Base-by-base conservation (phyloP, 2,329 filamentous ascomycete genomes). In the Hypoxylon sp. region DNA sequence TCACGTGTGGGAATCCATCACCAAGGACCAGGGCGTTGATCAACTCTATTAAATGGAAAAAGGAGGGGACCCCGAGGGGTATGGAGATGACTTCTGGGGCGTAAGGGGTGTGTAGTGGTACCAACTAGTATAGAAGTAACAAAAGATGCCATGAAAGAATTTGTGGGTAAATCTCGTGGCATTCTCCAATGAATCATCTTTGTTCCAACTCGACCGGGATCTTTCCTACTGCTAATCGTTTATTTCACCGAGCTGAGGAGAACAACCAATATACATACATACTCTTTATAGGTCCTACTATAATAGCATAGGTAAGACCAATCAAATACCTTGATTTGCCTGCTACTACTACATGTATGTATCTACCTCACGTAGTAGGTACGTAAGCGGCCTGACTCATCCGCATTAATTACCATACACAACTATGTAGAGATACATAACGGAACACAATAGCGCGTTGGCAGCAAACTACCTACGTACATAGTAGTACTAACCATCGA, bases 11-110 rank as follows among this genome's bases (percentile, higher is more conserved):
- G 29, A 42, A 26, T 42, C 29, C 53, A 35, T 57, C 54, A 57
- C 64, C 67, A 63, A 58, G 17, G 26, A 53, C 13, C 31, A 39
- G 53, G 53, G 47, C 51, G 42, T 42, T 58, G 50, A 19, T 39
- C 17, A 65, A 66, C 68, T 68, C 42, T 67, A 70, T 65, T 70
- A 63, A 70, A 61, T 70, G 68, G 68, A 65, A 63, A 70, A 67
- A 65, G 58, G 65, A 66, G 68, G 68, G 67, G 64, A 59, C 54
- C 61, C 65, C 68, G 33, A 33, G 60, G 63, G 52, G 60, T 50
- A 24, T 57, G 50, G 58, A 58, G 63, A 60, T 48, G 39, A 35
- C 22, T 17, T 22, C 17, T 48, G 17, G 50, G 31, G 19, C n/a
- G 31, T n/a, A 35, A 19, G n/a, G 48, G 42, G 24, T 17, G 29